A percentile compares a stretch with the other conserved stretches of the same genome.
These are phyloP conservation scores for Friedmanniomyces endolithicus DNA, from an alignment of 495 filamentous ascomycete genomes.

Conservation along the genomic window DNA sequence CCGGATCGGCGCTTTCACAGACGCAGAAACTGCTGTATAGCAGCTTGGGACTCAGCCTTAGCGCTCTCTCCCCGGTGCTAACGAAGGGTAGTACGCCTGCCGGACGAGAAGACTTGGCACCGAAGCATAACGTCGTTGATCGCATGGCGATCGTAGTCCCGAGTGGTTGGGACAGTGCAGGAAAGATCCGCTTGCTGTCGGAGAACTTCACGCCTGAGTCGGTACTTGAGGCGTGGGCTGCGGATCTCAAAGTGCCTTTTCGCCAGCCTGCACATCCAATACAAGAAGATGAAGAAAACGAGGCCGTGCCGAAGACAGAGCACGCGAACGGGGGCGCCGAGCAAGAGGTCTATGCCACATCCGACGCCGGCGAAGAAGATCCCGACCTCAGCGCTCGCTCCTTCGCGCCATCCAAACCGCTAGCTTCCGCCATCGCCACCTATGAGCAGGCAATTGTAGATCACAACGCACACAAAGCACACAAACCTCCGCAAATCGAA, in stretches of 20 bases:
- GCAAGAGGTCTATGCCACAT: constrained; percentile 8
- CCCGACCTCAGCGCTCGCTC: background rate
- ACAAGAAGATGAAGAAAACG: background rate
- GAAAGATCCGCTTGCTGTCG: constrained; percentile 85
- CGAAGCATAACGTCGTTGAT: constrained; percentile 94
- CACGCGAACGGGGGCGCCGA: constrained; percentile 2
- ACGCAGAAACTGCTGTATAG: constrained; percentile 16
- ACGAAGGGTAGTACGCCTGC: background rate
- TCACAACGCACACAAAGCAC: constrained; percentile 15
- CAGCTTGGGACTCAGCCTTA: constrained; percentile 10
- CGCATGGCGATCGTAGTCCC: constrained; percentile 89
- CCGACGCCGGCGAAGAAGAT: constrained; percentile 3
- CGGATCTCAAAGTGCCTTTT: constrained; percentile 2
- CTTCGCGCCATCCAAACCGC: constrained; percentile 2
- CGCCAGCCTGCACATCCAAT: background rate
- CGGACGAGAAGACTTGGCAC: constrained; percentile 24
- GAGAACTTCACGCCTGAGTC: constrained; percentile 88
- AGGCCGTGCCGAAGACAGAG: background rate
- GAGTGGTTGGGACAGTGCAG: constrained; percentile 97
- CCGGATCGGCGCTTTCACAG: constrained; percentile 11
- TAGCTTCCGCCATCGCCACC: background rate
- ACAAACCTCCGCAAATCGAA: constrained; percentile 11
- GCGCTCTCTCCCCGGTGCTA: constrained; percentile 7
- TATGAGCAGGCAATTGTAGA: constrained; percentile 12
- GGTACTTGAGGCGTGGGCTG: constrained; percentile 20